Evolutionary conservation across 2,329 filamentous ascomycete genomes (phyloP).

Genomic region (Alternaria gansuensis): DNA sequence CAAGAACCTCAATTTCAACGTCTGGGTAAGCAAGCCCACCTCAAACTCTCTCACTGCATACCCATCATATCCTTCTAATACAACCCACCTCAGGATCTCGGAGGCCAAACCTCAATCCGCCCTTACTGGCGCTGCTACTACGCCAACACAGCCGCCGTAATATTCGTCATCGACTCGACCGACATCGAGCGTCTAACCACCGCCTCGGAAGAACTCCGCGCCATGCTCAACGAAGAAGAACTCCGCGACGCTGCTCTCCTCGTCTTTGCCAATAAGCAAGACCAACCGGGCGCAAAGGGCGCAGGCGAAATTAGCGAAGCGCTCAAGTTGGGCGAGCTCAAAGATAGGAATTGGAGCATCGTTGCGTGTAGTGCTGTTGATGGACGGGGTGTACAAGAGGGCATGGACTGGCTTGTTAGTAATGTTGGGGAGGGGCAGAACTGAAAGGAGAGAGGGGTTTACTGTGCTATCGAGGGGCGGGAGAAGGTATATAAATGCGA

Average conservation of each 20-base stretch:
- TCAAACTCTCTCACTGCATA: neutral
- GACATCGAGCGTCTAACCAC: conserved; percentile 95
- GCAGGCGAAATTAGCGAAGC: conserved; percentile 97
- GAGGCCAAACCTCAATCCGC: conserved; percentile 97
- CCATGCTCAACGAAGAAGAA: conserved; percentile 98
- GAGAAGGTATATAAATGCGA: conserved; percentile 4
- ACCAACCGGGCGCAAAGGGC: conserved; percentile 95
- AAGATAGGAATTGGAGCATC: conserved; percentile 99
- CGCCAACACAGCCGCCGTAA: conserved; percentile 95
- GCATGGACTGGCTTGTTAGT: conserved; percentile 99
- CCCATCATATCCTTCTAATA: neutral
- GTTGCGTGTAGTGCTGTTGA: conserved; percentile 97
- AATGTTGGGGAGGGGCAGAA: conserved; percentile 30
- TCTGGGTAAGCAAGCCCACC: conserved; percentile 77
- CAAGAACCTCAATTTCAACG: conserved; percentile 98
- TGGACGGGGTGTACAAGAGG: conserved; percentile 91
- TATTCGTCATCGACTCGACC: conserved; percentile 98
- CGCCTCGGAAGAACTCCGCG: conserved; percentile 87
- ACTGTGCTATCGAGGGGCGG: neutral
- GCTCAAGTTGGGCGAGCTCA: conserved; percentile 84
- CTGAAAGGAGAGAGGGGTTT: conserved; percentile 4
- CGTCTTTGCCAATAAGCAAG: conserved; percentile 99
- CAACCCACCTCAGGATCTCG: conserved; percentile 72
- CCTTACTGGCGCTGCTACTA: conserved; percentile 99
- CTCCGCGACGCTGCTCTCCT: conserved; percentile 89